phyloP scores from a whole-genome alignment of 768 basidiomycete genomes.

The Cyathus striatus region DNA sequence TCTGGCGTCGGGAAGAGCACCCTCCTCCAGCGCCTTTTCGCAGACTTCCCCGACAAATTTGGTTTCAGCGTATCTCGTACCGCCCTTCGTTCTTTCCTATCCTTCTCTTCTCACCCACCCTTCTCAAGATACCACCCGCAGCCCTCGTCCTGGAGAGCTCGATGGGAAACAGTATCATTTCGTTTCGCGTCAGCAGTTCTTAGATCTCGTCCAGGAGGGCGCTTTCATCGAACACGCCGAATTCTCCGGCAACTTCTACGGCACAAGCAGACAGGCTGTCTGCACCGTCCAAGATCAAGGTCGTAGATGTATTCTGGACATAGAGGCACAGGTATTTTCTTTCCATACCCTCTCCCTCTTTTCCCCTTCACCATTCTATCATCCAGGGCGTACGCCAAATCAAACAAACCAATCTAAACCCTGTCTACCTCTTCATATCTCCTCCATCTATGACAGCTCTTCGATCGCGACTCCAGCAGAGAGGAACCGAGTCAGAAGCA shows the following conservation, averaged over 20 bases:
- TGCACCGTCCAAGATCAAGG: constrained; percentile 61
- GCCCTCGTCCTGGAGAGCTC: constrained; percentile 75
- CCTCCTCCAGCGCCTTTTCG: constrained; percentile 75
- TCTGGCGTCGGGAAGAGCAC: constrained; percentile 96
- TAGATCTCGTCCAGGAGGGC: constrained; percentile 54
- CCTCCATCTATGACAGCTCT: constrained; percentile 79
- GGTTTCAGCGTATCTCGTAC: constrained; percentile 92
- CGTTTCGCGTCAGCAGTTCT: constrained; percentile 66
- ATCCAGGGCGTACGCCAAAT: constrained; percentile 87
- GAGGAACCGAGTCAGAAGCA: constrained; percentile 80
- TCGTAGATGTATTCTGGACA: constrained; percentile 88
- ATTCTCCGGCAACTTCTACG: constrained; percentile 90
- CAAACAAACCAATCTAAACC: constrained; percentile 75
- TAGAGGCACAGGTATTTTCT: constrained; percentile 81
- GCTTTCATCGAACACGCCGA: constrained; percentile 95
- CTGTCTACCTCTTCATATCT: constrained; percentile 88
- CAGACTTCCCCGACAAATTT: constrained; percentile 77
- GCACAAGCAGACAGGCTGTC: constrained; percentile 83
- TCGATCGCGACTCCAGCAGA: constrained; percentile 61
- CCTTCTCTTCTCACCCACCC: constrained; percentile 7
- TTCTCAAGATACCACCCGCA: constrained; percentile 79
- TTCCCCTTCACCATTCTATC: constrained; percentile 10
- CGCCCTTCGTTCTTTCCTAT: constrained; percentile 21
- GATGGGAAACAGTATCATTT: constrained; percentile 89
- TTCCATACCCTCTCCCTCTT: constrained; percentile 1